Conservation (phyloP, 371 early-diverging fungal genomes). For the Smittium mucronatum region DNA sequence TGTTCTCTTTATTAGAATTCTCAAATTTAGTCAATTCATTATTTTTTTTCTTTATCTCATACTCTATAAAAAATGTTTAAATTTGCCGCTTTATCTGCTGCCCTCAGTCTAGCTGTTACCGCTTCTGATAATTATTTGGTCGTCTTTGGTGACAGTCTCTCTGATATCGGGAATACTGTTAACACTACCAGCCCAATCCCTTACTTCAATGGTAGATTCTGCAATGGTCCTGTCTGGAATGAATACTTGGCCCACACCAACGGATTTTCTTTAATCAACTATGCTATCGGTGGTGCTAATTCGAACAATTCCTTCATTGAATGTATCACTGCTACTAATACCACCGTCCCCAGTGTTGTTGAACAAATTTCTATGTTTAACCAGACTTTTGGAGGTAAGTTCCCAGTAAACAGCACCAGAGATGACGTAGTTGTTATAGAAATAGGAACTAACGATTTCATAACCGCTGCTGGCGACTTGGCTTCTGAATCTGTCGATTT, state of each 20-base stretch:
- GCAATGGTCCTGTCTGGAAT: constrained; percentile 44
- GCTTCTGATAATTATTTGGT: neutral
- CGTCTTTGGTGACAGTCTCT: constrained; percentile 14
- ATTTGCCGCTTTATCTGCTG: neutral
- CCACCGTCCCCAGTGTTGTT: constrained; percentile 12
- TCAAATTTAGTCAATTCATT: no score
- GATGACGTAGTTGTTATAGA: constrained; percentile 16
- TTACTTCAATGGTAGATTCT: constrained; percentile 35
- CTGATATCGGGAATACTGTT: constrained; percentile 9
- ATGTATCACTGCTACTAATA: neutral
- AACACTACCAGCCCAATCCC: neutral
- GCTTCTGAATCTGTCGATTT: neutral
- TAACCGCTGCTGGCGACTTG: neutral
- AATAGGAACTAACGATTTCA: constrained; percentile 19
- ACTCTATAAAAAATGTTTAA: no score
- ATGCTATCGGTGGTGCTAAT: constrained; percentile 41
- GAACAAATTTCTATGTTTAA: constrained; percentile 15
- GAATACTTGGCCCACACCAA: constrained; percentile 34
- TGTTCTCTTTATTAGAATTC: no score
- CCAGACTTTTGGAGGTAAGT: constrained; percentile 5
- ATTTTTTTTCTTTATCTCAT: no score
- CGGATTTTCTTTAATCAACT: constrained; percentile 28
- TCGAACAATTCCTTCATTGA: constrained; percentile 26
- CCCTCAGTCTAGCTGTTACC: neutral
- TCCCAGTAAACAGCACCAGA: neutral